Percentiles rank a stretch among this genome's conserved stretches.
These are phyloP conservation scores for Fraxinus xanthoxyloides DNA, from an alignment of 305 asterid genomes.

Conservation along the genomic window DNA sequence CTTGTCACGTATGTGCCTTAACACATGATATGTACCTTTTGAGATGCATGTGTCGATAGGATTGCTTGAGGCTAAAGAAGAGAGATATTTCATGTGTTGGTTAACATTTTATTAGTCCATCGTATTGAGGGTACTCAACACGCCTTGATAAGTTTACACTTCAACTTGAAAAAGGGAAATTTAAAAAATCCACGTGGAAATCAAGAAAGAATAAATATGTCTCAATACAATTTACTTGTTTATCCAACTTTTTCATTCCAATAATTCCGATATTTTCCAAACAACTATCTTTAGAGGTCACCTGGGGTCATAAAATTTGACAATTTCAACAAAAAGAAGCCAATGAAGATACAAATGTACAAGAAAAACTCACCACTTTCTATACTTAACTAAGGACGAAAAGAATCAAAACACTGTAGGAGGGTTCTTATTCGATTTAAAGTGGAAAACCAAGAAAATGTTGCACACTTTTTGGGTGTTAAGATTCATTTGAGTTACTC, in stretches of 20 bases:
- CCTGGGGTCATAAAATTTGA: background rate
- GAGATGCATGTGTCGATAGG: background rate
- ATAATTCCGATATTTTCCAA: background rate
- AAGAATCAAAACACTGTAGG: constrained; percentile 23
- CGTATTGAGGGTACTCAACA: background rate
- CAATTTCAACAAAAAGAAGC: background rate
- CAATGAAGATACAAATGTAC: constrained; percentile 10
- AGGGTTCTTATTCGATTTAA: constrained; percentile 44
- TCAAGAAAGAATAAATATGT: background rate
- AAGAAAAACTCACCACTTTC: background rate
- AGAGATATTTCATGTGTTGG: background rate
- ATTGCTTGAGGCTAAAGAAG: background rate
- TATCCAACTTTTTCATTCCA: background rate
- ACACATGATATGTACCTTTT: background rate
- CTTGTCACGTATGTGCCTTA: background rate
- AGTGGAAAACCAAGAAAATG: constrained; percentile 30
- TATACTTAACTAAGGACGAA: constrained; percentile 17
- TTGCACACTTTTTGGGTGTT: constrained; percentile 29
- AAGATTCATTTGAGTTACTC: constrained; percentile 23
- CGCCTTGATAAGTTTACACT: background rate
- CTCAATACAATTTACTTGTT: background rate
- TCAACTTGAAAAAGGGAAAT: background rate
- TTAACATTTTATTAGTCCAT: background rate
- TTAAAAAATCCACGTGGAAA: background rate
- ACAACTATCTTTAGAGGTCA: background rate